phyloP scores from a whole-genome alignment of 2,329 filamentous ascomycete genomes.

The Lachnellula cervina region DNA sequence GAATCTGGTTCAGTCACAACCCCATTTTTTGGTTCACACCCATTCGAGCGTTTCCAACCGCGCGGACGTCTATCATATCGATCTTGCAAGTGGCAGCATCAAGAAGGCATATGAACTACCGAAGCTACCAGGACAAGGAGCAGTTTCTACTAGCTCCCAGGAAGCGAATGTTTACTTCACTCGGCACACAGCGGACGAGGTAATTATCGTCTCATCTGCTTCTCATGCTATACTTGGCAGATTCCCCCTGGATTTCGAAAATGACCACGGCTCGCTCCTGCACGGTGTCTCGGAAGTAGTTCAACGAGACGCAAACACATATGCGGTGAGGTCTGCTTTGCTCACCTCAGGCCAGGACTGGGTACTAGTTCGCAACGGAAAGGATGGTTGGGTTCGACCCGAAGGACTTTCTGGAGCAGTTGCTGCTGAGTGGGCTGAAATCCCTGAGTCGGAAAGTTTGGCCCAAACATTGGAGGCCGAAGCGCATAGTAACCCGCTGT shows the following conservation, averaged over 20 bases:
- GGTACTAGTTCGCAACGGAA: constrained; percentile 78
- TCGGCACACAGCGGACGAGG: constrained; percentile 69
- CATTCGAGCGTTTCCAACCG: constrained; percentile 66
- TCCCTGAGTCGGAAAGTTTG: constrained; percentile 67
- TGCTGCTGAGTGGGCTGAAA: constrained; percentile 74
- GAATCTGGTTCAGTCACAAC: constrained; percentile 61
- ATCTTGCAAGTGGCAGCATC: constrained; percentile 63
- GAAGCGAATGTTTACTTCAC: constrained; percentile 87
- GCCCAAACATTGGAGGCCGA: constrained; percentile 81
- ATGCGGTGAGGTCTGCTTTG: constrained; percentile 73
- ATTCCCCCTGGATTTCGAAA: constrained; percentile 56
- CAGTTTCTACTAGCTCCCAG: constrained; percentile 72
- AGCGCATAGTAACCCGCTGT: constrained; percentile 71
- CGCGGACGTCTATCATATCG: constrained; percentile 81
- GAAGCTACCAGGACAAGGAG: constrained; percentile 61
- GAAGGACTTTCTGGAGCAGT: constrained; percentile 79
- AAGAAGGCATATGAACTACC: constrained; percentile 79
- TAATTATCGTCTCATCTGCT: constrained; percentile 67
- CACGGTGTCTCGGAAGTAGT: constrained; percentile 80
- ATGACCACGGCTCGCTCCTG: constrained; percentile 44
- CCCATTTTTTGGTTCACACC: constrained; percentile 84
- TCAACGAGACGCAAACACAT: constrained; percentile 59
- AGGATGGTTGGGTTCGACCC: constrained; percentile 70
- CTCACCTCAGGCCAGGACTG: constrained; percentile 68
- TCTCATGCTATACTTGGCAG: constrained; percentile 72